Evolutionary conservation across 1,139 yeast species (phyloP).

Genomic region (Arxiozyma heterogenica): DNA sequence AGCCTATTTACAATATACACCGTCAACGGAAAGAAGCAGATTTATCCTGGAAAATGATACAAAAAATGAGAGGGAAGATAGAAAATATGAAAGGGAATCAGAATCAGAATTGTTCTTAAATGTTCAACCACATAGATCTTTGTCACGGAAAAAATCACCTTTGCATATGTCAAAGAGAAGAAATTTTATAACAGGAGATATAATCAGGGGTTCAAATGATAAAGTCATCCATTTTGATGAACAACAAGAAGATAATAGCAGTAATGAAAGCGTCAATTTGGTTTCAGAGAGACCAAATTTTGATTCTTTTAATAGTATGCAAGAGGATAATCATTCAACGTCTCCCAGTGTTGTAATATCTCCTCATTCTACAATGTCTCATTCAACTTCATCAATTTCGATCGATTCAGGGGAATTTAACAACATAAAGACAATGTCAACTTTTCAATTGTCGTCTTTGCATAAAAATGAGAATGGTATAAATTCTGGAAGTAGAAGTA

Average conservation of each 20-base stretch:
- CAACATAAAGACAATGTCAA: background rate
- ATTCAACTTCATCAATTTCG: background rate
- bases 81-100: background rate
- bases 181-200: conserved; percentile 25
- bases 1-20: conserved; percentile 12
- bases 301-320: background rate
- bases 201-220: background rate
- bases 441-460: conserved; percentile 6
- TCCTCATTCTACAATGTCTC: background rate
- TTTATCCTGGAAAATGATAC: background rate
- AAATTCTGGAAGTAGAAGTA: background rate
- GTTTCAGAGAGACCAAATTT: background rate
- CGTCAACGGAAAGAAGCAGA: conserved; percentile 31
- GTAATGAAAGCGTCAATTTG: background rate
- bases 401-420: background rate
- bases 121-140: conserved; percentile 4
- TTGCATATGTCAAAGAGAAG: conserved; percentile 13
- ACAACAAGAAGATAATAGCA: background rate
- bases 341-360: background rate
- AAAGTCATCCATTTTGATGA: background rate
- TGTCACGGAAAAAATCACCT: conserved; percentile 5
- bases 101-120: background rate
- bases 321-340: background rate
- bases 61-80: background rate
- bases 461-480: conserved; percentile 31